Base-by-base conservation (phyloP, 225 moss, liverwort and hornwort genomes). In the Climacium dendroides region DNA sequence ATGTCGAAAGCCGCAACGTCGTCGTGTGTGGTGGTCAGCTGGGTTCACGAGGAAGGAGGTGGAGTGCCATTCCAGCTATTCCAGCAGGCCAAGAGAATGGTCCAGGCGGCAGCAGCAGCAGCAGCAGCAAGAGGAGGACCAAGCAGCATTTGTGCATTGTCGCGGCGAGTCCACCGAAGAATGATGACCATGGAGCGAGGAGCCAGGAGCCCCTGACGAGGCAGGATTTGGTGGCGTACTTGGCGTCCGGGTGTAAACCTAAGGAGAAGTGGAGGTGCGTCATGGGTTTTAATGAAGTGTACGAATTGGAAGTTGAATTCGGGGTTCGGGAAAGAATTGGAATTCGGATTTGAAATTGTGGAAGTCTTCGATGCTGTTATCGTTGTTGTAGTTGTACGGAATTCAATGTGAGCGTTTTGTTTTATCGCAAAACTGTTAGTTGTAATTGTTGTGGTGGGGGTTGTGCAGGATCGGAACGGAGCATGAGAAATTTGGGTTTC, bases 401-500 rank as follows among this genome's bases (percentile, higher is more conserved):
- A 78, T 50, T 37, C 48, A 67, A 50, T 37, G 85, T 30, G 63
- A 62, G 87, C 18, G 34, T 66, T 17, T 43, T 18, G n/a, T 55
- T 34, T 78, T 30, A 12, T 67, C 5, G 66, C 5, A 24, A 57
- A 14, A 72, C 43, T 43, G 41, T 7, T 25, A 23, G 69, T 17
- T n/a, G 45, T 6, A 28, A 74, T 37, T 39, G 69, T 43, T 25
- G 76, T 67, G 66, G 58, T 47, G 43, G 10, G 19, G 89, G 39
- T 80, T 88, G 52, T 82, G 91, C 92, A 98, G 98, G 94, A 97
- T 99, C 85, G 99, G 99, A 64, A 97, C 96, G 60, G 99, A 99
- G 91, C 96, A 99, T 89, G 99, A 99, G 90, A 99, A 99, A 75
- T 96, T 99, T 79, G 99, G 97, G 74, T 99, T 99, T 85, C 94